Evolutionary conservation across 108 stramenopile species (phyloP), one percentile per base, ranked within the genome.

Genomic region (Cylindrotheca closterium): DNA sequence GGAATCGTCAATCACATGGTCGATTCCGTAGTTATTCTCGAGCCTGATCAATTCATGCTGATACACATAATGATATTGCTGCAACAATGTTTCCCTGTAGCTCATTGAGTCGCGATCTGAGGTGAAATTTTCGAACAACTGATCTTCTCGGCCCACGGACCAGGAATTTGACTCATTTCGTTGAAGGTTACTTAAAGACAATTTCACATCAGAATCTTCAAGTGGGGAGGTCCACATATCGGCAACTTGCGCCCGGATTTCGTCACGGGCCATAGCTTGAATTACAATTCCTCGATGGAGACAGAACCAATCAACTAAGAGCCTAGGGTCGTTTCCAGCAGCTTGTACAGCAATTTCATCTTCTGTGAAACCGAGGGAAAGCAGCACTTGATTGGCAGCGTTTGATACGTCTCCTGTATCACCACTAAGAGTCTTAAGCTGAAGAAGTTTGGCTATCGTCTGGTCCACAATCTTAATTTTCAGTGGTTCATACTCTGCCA

Each of bases 221-320:
- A 83, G 54, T 21, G 77, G 65, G 7, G 49, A 34, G 24, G 58
- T 23, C 85, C 85, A 86, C 17, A 72, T 50, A n/a, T 63, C 56
- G 1, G 53, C 28, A 7, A 87, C 31, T 23, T 55, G 33, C 17
- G 34, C 63, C 47, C 77, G 56, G 8, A 87, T 74, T 65, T 87
- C 81, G 17, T 65, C 62, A 26, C 85, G 58, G 1, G 78, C 85
- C 85, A 87, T 87, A 4, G 82, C 71, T 66, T 87, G 85, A 21
- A 83, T 58, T 12, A 82, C 34, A 10, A 87, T 31, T 8, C 77
- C 70, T 1, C 82, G 74, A 21, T 79, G 68, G n/a, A 83, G 48
- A 30, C 78, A 83, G 52, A 83, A 87, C 78, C 78, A 81, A 60
- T 87, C 85, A 21, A 77, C 82, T 17, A 82, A 46, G 28, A 83